A percentile compares a stretch with the other conserved stretches of the same genome.
phyloP scores from a whole-genome alignment of 169 alveolate species.

The Eimeria acervulina region DNA sequence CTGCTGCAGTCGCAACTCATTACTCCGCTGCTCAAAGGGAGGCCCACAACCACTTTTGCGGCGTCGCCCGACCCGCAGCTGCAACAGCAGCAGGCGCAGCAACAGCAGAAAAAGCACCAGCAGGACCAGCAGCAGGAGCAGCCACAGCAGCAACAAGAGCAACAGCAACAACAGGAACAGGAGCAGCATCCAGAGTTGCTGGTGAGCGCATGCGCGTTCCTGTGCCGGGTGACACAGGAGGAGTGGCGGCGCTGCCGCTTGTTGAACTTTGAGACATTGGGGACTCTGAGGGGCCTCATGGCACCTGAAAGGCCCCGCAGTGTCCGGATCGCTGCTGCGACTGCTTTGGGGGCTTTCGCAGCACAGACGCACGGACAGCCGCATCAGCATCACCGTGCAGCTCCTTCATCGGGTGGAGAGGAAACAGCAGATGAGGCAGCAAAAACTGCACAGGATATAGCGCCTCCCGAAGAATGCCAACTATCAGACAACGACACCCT shows the following conservation, averaged over 20 bases:
- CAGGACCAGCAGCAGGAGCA: background rate
- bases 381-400: background rate
- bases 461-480: background rate
- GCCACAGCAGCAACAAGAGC: background rate
- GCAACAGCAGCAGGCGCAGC: background rate
- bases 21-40: background rate
- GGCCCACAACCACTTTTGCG: background rate
- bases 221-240: constrained; percentile 22
- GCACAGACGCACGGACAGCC: constrained; percentile 12
- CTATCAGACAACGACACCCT: background rate
- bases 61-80: background rate
- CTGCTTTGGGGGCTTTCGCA: constrained; percentile 47
- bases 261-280: background rate
- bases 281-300: background rate
- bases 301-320: constrained; percentile 18
- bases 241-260: constrained; percentile 63
- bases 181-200: constrained; percentile 14
- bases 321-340: constrained; percentile 64
- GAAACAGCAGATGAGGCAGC: constrained; percentile 1
- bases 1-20: constrained; percentile 41
- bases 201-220: background rate
- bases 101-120: background rate
- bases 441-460: background rate
- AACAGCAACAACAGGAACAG: background rate
- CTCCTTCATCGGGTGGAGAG: background rate